phyloP scores from a whole-genome alignment of 2,329 filamentous ascomycete species.

The Cordyceps pruinosa region DNA sequence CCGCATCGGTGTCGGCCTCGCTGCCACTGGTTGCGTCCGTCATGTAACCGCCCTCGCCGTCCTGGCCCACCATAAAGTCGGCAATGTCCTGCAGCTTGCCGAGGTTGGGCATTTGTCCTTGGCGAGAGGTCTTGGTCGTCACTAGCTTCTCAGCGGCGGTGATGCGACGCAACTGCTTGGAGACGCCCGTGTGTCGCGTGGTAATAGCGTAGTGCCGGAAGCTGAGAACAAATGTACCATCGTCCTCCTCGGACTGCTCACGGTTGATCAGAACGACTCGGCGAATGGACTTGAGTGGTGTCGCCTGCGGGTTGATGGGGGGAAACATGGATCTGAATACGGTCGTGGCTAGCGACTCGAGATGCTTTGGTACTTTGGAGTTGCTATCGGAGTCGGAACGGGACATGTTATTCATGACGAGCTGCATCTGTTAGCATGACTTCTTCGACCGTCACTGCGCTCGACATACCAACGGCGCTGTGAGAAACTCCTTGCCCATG shows the following conservation, averaged over 20 bases:
- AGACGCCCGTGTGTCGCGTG: slow-evolving; percentile 77
- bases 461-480: slow-evolving; percentile 64
- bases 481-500: slow-evolving; percentile 77
- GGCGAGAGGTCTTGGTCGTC: slow-evolving; percentile 51
- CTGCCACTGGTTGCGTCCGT: slow-evolving; percentile 81
- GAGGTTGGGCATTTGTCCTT: slow-evolving; percentile 73
- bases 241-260: slow-evolving; percentile 52
- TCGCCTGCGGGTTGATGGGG: slow-evolving; percentile 86
- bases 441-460: not conserved
- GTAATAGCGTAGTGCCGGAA: slow-evolving; percentile 94
- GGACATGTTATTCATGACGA: slow-evolving; percentile 98
- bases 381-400: slow-evolving; percentile 54
- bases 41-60: slow-evolving; percentile 70
- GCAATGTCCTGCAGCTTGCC: slow-evolving; percentile 88
- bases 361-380: slow-evolving; percentile 78
- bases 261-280: slow-evolving; percentile 87
- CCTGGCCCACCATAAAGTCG: slow-evolving; percentile 82
- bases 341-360: slow-evolving; percentile 86
- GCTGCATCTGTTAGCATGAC: slow-evolving; percentile 35
- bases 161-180: slow-evolving; percentile 74
- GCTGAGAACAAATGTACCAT: slow-evolving; percentile 73
- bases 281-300: slow-evolving; percentile 85
- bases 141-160: slow-evolving; percentile 79
- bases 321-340: slow-evolving; percentile 96
- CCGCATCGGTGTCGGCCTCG: slow-evolving; percentile 88